Base-by-base conservation (phyloP, 768 basidiomycete genomes). In the Boletellus emodensis region DNA sequence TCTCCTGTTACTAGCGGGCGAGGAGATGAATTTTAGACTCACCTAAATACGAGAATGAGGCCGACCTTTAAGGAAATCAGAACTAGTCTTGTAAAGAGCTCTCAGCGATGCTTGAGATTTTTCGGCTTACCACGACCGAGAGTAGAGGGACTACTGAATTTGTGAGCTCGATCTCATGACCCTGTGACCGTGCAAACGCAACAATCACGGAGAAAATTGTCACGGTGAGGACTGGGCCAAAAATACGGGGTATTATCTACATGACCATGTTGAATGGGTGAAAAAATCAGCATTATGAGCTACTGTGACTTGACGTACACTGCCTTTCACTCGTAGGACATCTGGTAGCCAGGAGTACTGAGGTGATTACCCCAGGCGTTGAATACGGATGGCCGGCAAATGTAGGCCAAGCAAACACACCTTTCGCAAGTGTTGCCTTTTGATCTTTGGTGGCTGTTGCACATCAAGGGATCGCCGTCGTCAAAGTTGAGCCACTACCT, bases 321-420 rank as follows among this genome's bases (percentile, higher is more conserved):
- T 90, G 57, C 89, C 87, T 74, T 91, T 83, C 55, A 93, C 48
- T 36, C 91, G 81, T 39, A 94, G 73, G 17, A 94, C 88, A 67
- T 94, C 92, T 2, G 91, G 89, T 12, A 94, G 72, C 91, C 92
- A 94, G 14, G 88, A 89, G 64, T 90, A 91, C 87, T 90, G 51
- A 17, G 46, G 47, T 45, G 40, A 35, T 50, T 18, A 41, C 43
- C 40, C 12, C 48, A 28, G 14, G n/a, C 7, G 46, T 44, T 39
- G 24, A 46, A 52, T 33, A 12, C 28, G 13, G 8, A 38, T n/a
- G 20, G 30, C n/a, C 30, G 39, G 33, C 17, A 34, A 35, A 51
- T 34, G 30, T 34, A 24, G 24, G 32, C 15, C 10, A 41, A 32
- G 32, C 17, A 40, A 28, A 37, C 48, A 40, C 36, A 78, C 82